Evolutionary conservation across 345 rosid species (phyloP), one percentile per base, ranked within the genome.

Genomic region (Chamaenerion angustifolium): DNA sequence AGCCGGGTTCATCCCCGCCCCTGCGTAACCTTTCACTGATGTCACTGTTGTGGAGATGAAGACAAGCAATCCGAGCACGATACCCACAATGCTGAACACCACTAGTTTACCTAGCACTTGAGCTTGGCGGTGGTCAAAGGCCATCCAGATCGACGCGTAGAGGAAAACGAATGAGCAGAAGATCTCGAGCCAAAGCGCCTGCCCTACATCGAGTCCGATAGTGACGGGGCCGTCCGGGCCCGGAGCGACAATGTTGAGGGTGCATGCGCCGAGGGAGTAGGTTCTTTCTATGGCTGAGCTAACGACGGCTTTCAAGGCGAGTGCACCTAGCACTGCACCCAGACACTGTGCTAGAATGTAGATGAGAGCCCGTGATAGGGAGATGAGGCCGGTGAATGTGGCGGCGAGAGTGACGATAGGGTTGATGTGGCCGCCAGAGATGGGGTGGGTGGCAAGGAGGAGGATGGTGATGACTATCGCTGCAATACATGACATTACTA

Each of bases 201-300:
- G 69, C 23, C 15, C 74, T 66, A 4, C 14, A 15, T 1, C 57
- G 2, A 11, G 49, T 42, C 31, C 66, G 57, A 27, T 57, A 10
- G 12, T 21, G 13, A 59, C 40, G 15, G 51, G 56, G 45, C 56
- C 52, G 11, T 45, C 12, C 1, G 57, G 56, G 19, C 63, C 46
- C 4, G 52, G 62, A 4, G 49, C 70, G 4, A 10, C 51, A 10
- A 62, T 27, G 12, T 55, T 60, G 6, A 74, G 55, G 4, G 69
- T 63, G 57, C 87, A 80, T 5, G 78, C 80, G n/a, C 87, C 83
- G 9, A 72, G 53, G 4, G 65, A 57, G 57, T 60, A 77, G 16
- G 59, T 60, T 6, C 53, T 19, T 8, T 62, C 83, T 14, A 47
- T 18, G 10, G 40, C 59, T 9, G 48, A 56, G 59, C 40, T 51